phyloP scores from a whole-genome alignment of 176 grass and related monocot species.

The Bothriochloa decipiens region DNA sequence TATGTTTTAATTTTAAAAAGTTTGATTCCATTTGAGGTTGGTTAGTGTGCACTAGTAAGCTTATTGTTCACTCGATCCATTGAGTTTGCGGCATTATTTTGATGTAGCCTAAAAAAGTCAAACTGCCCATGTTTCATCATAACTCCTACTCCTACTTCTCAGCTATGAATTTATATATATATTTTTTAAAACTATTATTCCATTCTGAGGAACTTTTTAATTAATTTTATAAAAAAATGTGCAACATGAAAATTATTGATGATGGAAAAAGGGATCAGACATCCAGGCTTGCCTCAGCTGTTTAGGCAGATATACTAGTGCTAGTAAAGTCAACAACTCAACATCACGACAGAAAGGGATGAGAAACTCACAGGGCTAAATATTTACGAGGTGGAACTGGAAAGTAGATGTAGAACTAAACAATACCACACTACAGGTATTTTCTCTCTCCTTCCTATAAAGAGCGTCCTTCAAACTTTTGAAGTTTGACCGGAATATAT shows the following conservation, averaged over 20 bases:
- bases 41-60: background rate
- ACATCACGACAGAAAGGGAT: background rate
- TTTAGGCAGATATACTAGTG: constrained; percentile 6
- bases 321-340: background rate
- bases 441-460: too few species aligned
- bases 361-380: background rate
- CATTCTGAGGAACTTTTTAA: background rate
- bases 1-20: background rate
- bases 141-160: background rate
- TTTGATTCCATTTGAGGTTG: background rate
- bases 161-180: background rate
- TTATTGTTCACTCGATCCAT: constrained; percentile 7
- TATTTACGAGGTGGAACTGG: background rate
- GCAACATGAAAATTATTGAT: background rate
- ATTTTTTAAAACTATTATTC: background rate
- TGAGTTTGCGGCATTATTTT: background rate
- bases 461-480: too few species aligned
- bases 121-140: background rate
- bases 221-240: background rate
- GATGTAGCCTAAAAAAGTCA: constrained; percentile 10
- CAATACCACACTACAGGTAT: too few species aligned
- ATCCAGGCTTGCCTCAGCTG: background rate
- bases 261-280: background rate
- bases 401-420: too few species aligned
- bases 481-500: too few species aligned